Base-by-base conservation (phyloP, 495 filamentous ascomycete genomes). In the Daldinia concentrica region DNA sequence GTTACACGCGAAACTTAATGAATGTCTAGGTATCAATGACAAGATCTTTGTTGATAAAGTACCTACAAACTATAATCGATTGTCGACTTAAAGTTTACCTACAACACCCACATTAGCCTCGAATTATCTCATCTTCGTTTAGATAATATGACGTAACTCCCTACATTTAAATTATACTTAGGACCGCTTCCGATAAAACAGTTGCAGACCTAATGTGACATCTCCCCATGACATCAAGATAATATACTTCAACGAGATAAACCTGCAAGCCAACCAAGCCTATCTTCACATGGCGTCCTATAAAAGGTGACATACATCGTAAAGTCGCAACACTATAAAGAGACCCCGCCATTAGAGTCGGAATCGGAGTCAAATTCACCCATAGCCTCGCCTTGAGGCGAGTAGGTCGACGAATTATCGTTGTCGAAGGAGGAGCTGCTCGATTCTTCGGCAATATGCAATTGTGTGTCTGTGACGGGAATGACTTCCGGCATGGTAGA, bases 311-410 rank as follows among this genome's bases (percentile, higher is more conserved):
- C 4, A 1, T 6, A 6, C 17, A 1, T 3, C 50, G 7, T 17
- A 30, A 22, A 27, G 12, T 54, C 11, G 7, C 50, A 54, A 54
- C 50, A 54, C 30, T 36, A 43, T 24, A 43, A 59, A 29, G 12
- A 24, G 6, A 24, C 62, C 27, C 63, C 63, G 4, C 63, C 41
- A 27, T 39, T 19, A 51, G 55, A 66, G 19, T 54, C 56, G 5
- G 43, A 59, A 32, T 66, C 56, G 6, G 43, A 41, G 11, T 59
- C 43, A 9, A 58, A 5, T 2, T 58, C 64, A 6, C 6, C 0
- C n/a, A 29, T 12, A 2, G 12, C 32, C 19, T 64, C 61, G 15
- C 41, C 22, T 22, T 15, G 37, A 58, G 14, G 22, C 43, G 19
- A 19, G 12, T 3, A 24, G 37, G 7, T 58, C 51, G 55, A 59